Percentiles rank a stretch among this genome's conserved stretches.
phyloP scores from a whole-genome alignment of 2,329 filamentous ascomycete species.

The Aspergillus persii region DNA sequence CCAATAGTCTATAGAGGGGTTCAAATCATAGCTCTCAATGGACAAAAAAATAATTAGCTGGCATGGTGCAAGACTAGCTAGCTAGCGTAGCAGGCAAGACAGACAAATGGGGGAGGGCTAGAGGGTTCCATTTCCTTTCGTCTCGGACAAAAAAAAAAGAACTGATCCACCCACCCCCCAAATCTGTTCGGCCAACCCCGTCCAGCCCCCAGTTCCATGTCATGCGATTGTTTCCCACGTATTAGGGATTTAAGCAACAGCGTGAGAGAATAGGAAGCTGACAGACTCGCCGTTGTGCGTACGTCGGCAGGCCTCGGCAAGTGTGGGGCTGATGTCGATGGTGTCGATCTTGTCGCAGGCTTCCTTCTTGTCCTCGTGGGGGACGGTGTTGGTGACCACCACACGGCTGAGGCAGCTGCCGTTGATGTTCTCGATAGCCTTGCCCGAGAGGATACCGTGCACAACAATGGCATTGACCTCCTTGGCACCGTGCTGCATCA shows the following conservation, averaged over 20 bases:
- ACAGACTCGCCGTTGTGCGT: constrained; percentile 54
- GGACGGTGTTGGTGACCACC: constrained; percentile 88
- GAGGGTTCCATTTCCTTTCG: neutral
- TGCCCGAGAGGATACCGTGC: constrained; percentile 85
- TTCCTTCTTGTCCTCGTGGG: constrained; percentile 75
- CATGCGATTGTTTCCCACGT: neutral
- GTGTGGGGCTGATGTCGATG: constrained; percentile 84
- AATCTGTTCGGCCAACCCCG: neutral
- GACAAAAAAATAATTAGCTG: neutral
- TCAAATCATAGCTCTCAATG: neutral
- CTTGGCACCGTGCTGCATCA: constrained; percentile 81
- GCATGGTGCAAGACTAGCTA: neutral
- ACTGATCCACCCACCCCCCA: neutral
- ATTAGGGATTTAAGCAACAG: constrained; percentile 35
- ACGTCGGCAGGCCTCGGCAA: constrained; percentile 50
- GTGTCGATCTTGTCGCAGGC: constrained; percentile 78
- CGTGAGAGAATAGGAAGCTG: constrained; percentile 51
- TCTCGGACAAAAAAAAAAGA: constrained; percentile 3
- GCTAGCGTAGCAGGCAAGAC: neutral
- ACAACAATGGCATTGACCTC: constrained; percentile 94
- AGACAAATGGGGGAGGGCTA: neutral
- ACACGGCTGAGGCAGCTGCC: constrained; percentile 71
- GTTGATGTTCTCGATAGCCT: constrained; percentile 83
- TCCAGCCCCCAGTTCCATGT: neutral
- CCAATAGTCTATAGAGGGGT: constrained; percentile 6